phyloP scores from a whole-genome alignment of 257 asterid species.

The Gentiana dahurica region DNA sequence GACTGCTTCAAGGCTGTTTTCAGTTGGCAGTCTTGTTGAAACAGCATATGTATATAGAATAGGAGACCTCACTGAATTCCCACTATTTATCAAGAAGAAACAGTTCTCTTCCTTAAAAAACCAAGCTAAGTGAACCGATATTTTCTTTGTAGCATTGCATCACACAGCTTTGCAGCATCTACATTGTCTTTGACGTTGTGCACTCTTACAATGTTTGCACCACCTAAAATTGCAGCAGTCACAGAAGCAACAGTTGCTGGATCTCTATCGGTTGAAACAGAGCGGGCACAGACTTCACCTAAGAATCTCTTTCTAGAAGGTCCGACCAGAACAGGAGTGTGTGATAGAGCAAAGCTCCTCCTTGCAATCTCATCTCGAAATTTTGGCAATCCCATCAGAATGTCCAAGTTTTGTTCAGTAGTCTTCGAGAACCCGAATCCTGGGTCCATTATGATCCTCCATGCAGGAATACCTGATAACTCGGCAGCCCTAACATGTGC shows the following conservation, averaged over 20 bases:
- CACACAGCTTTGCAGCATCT: slow-evolving; percentile 77
- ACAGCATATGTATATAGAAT: not conserved
- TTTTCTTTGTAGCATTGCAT: slow-evolving; percentile 60
- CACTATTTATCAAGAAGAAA: not conserved
- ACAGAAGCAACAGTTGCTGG: slow-evolving; percentile 70
- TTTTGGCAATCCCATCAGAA: slow-evolving; percentile 37
- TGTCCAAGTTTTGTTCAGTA: slow-evolving; percentile 65
- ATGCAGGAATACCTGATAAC: slow-evolving; percentile 75
- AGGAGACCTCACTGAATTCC: not conserved
- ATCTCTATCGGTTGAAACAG: slow-evolving; percentile 52
- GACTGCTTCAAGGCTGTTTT: no score
- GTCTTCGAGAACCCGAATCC: slow-evolving; percentile 89
- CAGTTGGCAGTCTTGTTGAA: no score
- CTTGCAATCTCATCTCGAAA: slow-evolving; percentile 50
- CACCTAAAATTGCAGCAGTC: slow-evolving; percentile 52
- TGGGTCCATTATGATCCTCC: slow-evolving; percentile 86
- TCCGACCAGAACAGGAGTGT: slow-evolving; percentile 64
- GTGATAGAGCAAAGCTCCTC: slow-evolving; percentile 57
- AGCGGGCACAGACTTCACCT: slow-evolving; percentile 58
- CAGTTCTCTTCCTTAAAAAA: not conserved
- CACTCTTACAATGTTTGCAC: slow-evolving; percentile 84
- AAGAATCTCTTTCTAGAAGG: slow-evolving; percentile 89
- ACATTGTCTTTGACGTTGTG: slow-evolving; percentile 60
- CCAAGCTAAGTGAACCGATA: slow-evolving; percentile 1
- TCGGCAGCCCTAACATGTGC: slow-evolving; percentile 55